phyloP scores from a whole-genome alignment of 169 alveolate genomes.

The Plasmodium malariae region DNA sequence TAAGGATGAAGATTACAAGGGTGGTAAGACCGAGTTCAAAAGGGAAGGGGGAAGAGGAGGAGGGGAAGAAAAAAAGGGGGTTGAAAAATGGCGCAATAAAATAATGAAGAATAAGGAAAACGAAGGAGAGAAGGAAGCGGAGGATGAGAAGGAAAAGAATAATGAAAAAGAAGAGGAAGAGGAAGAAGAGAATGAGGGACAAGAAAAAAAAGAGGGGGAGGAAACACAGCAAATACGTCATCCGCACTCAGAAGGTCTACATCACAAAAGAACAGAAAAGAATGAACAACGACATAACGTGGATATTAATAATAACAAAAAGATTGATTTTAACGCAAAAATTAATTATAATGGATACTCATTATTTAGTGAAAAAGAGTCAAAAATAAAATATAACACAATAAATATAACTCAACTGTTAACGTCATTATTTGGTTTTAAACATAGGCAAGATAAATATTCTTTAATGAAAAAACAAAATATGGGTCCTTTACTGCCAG shows the following conservation, averaged over 20 bases:
- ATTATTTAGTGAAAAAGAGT: slow-evolving; percentile 49
- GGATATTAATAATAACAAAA: slow-evolving; percentile 9
- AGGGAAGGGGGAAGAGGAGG: neutral
- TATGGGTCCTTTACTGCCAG: slow-evolving; percentile 29
- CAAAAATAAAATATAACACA: slow-evolving; percentile 65
- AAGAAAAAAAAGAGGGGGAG: neutral
- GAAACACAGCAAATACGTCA: neutral
- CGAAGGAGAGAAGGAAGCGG: too few species aligned
- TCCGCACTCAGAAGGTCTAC: neutral
- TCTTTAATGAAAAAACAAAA: slow-evolving; percentile 63
- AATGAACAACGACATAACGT: neutral
- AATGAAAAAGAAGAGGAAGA: neutral
- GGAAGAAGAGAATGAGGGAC: neutral
- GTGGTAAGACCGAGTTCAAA: neutral
- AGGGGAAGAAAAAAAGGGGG: neutral
- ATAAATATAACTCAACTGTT: slow-evolving; percentile 67
- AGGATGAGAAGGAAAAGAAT: neutral
- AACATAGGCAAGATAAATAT: slow-evolving; percentile 65
- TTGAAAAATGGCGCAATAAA: too few species aligned
- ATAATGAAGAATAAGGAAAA: neutral
- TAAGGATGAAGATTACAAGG: neutral
- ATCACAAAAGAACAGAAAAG: neutral
- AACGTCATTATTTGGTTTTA: slow-evolving; percentile 68
- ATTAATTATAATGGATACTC: slow-evolving; percentile 40
- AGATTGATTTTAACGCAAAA: slow-evolving; percentile 38